These are phyloP conservation scores for Phytophthora vignae DNA, from an alignment of 352 stramenopile species.

Conservation along the genomic window DNA sequence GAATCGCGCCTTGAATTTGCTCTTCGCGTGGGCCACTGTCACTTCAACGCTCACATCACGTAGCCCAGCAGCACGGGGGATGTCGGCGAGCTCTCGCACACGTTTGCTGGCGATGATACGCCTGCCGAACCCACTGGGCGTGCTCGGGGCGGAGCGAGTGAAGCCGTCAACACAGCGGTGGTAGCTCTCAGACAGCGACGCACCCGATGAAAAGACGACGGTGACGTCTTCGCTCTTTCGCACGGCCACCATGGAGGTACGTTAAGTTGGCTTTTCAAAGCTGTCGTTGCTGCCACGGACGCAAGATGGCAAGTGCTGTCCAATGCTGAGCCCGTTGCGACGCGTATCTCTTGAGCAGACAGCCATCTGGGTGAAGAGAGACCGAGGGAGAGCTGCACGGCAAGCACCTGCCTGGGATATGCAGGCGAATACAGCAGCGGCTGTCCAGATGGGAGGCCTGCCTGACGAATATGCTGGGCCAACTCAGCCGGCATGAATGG, in stretches of 20 bases:
- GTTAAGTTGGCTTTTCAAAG: background rate
- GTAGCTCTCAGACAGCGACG: conserved; percentile 27
- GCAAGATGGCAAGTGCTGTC: conserved; percentile 16
- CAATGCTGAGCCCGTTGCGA: conserved; percentile 1
- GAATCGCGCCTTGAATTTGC: conserved; percentile 54
- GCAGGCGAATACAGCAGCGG: background rate
- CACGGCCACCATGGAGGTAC: conserved; percentile 24
- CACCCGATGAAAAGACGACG: conserved; percentile 27
- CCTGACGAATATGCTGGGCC: background rate
- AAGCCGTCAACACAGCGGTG: conserved; percentile 23
- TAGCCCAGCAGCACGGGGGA: conserved; percentile 64
- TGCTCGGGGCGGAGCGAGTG: conserved; percentile 22
- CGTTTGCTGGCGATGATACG: conserved; percentile 35
- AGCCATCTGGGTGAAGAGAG: conserved; percentile 20
- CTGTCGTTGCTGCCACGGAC: background rate
- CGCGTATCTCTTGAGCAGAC: conserved; percentile 23
- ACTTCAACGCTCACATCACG: conserved; percentile 58
- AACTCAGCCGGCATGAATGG: too few species aligned
- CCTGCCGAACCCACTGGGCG: conserved; percentile 15
- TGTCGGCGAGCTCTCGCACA: conserved; percentile 55
- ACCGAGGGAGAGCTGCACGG: conserved; percentile 5
- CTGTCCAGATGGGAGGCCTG: background rate
- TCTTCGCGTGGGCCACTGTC: conserved; percentile 55
- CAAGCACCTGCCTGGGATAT: conserved; percentile 13
- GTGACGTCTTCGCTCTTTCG: conserved; percentile 24